Evolutionary conservation across 352 stramenopile species (phyloP).

Genomic region (Phytophthora rubi): DNA sequence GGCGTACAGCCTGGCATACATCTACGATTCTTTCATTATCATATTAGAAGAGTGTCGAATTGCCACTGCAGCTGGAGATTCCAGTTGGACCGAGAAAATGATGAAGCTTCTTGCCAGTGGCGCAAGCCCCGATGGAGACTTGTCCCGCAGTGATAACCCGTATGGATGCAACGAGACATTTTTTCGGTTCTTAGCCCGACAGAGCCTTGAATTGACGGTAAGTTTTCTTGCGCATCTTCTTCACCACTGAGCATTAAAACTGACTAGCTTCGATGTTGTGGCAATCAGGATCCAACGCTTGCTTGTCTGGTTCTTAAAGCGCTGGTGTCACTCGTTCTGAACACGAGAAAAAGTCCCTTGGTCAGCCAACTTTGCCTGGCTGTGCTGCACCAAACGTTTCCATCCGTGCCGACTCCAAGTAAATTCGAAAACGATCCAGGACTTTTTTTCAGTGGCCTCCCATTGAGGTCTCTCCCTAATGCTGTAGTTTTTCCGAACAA

Average conservation of each 20-base stretch:
- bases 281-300: constrained; percentile 52
- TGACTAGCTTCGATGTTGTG: constrained; percentile 9
- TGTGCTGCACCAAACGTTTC: constrained; percentile 68
- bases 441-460: constrained; percentile 35
- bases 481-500: constrained; percentile 41
- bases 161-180: constrained; percentile 38
- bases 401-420: constrained; percentile 15
- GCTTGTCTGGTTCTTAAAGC: constrained; percentile 50
- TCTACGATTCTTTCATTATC: constrained; percentile 47
- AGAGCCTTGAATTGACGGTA: constrained; percentile 61
- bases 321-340: constrained; percentile 45
- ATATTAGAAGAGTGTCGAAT: constrained; percentile 47
- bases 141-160: constrained; percentile 12
- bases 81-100: constrained; percentile 34
- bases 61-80: constrained; percentile 26
- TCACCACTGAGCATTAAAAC: neutral
- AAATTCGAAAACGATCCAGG: constrained; percentile 23
- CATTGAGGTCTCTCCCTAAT: constrained; percentile 39
- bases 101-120: constrained; percentile 48
- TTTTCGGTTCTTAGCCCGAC: constrained; percentile 54
- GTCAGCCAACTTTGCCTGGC: constrained; percentile 63
- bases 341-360: constrained; percentile 48
- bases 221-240: neutral
- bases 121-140: constrained; percentile 24
- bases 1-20: constrained; percentile 37